Conservation (phyloP, 179 eudicot species). For the Drosera spatulata region DNA sequence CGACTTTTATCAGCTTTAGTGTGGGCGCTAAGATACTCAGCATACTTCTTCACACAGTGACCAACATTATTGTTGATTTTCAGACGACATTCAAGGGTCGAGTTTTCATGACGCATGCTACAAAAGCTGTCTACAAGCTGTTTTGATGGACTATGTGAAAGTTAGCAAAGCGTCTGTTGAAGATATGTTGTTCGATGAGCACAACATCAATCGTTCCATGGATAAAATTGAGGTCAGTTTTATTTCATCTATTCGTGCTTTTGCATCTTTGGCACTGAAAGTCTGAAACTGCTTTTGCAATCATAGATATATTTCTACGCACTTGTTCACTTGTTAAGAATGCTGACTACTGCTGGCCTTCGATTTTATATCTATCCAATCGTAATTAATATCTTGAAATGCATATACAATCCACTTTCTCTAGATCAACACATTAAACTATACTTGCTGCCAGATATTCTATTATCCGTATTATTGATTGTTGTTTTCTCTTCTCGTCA, state of each 20-base stretch:
- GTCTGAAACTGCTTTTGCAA: background rate
- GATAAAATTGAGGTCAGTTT: conserved; percentile 78
- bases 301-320: too few species aligned
- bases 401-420: too few species aligned
- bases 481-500: too few species aligned
- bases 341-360: too few species aligned
- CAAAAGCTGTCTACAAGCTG: conserved; percentile 85
- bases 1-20: conserved; percentile 4
- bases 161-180: conserved; percentile 98
- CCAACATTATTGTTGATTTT: background rate
- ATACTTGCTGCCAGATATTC: too few species aligned
- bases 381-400: too few species aligned
- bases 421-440: too few species aligned
- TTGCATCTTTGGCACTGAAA: background rate
- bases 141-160: conserved; percentile 87
- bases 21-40: background rate
- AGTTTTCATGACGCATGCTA: conserved; percentile 97
- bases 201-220: conserved; percentile 90
- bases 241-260: background rate
- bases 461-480: too few species aligned
- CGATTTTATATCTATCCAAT: too few species aligned
- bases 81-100: conserved; percentile 88
- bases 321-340: too few species aligned
- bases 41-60: conserved; percentile 3
- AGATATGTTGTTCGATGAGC: conserved; percentile 90